A percentile compares a stretch with the other conserved stretches of the same genome.
Conservation (phyloP, 2,329 filamentous ascomycete genomes). For the Ustilaginoidea virens region DNA sequence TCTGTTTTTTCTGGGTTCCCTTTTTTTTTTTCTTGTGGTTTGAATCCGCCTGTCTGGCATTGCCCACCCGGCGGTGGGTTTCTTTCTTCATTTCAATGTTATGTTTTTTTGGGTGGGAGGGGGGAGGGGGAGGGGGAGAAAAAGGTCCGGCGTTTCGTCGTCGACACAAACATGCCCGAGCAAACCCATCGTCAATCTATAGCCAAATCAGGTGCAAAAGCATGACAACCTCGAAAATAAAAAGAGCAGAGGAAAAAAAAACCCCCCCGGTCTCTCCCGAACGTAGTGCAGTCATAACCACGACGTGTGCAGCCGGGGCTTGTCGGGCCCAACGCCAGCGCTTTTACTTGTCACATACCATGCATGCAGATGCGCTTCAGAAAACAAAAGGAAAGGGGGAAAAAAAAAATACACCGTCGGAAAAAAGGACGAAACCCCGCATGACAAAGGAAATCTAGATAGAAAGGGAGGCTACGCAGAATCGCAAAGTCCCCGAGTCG, state of each 20-base stretch:
- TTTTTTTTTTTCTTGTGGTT: neutral
- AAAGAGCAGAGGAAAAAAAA: constrained; percentile 8
- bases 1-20: neutral
- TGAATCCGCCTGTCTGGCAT: too few species aligned
- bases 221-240: constrained; percentile 8
- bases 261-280: constrained; percentile 5
- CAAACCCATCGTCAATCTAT: constrained; percentile 10
- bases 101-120: too few species aligned
- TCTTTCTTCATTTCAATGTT: too few species aligned
- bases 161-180: constrained; percentile 6
- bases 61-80: too few species aligned
- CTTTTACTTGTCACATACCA: constrained; percentile 15
- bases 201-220: constrained; percentile 6
- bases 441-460: too few species aligned
- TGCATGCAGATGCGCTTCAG: constrained; percentile 22
- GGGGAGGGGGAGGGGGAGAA: too few species aligned
- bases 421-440: too few species aligned
- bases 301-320: constrained; percentile 14
- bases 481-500: too few species aligned
- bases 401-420: constrained; percentile 5
- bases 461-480: too few species aligned
- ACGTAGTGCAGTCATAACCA: constrained; percentile 12
- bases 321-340: constrained; percentile 18
- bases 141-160: too few species aligned
- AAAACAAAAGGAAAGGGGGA: constrained; percentile 15